Percentiles rank a stretch among this genome's conserved stretches.
phyloP scores from a whole-genome alignment of 2,329 filamentous ascomycete genomes.

The Neofusicoccum sp. region DNA sequence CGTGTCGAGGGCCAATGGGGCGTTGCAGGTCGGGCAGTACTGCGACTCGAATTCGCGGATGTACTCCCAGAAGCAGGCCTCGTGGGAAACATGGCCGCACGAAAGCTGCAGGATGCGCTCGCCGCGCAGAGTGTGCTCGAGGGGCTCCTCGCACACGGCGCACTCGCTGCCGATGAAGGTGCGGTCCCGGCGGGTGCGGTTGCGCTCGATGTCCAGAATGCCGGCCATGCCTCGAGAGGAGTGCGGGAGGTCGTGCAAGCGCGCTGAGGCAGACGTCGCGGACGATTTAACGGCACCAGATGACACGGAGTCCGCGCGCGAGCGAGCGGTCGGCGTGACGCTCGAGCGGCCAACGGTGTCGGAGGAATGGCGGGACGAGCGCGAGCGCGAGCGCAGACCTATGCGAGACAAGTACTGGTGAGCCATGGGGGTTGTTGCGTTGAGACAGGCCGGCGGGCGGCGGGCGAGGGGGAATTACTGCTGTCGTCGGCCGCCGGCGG shows the following conservation, averaged over 20 bases:
- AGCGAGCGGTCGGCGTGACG: conserved; percentile 16
- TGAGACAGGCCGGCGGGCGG: conserved; percentile 6
- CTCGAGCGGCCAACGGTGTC: conserved; percentile 9
- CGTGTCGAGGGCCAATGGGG: conserved; percentile 87
- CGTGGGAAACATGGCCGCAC: conserved; percentile 95
- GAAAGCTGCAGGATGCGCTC: conserved; percentile 95
- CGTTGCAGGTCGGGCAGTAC: conserved; percentile 91
- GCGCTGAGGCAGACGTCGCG: conserved; percentile 12
- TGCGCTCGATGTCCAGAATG: conserved; percentile 74
- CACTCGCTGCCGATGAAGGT: conserved; percentile 96
- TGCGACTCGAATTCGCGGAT: conserved; percentile 94
- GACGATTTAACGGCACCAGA: conserved; percentile 18
- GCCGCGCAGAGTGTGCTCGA: conserved; percentile 92
- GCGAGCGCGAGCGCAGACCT: conserved; percentile 21
- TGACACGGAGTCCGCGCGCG: conserved; percentile 19
- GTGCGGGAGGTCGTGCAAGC: conserved; percentile 19
- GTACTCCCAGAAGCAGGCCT: conserved; percentile 98
- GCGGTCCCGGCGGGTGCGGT: conserved; percentile 79
- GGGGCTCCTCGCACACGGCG: conserved; percentile 92
- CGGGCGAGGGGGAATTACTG: conserved; percentile 16
- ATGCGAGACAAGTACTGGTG: conserved; percentile 20
- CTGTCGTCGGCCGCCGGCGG: neutral
- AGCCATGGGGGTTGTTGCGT: conserved; percentile 21
- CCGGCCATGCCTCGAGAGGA: conserved; percentile 57
- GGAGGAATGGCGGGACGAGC: conserved; percentile 14